phyloP scores from a whole-genome alignment of 164 flowering plant genomes.

The Vitis cinerea region DNA sequence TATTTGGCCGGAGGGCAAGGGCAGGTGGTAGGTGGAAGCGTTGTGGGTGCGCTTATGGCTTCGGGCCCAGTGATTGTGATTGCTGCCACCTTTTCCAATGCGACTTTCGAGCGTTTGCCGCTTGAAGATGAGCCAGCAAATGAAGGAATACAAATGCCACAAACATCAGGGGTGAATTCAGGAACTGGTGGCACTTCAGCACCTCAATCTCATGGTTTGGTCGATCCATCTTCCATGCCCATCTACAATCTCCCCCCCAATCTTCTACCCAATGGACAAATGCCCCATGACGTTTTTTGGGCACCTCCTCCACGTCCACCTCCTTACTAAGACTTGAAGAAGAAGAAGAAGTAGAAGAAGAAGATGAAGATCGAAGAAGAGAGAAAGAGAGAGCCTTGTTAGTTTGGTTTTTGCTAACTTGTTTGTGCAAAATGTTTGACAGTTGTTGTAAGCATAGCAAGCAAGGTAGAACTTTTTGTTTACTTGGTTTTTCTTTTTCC shows the following conservation, averaged over 20 bases:
- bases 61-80: conserved; percentile 89
- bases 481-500: neutral
- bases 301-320: conserved; percentile 51
- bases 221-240: conserved; percentile 29
- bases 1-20: conserved; percentile 85
- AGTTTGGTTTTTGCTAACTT: conserved; percentile 8
- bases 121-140: conserved; percentile 44
- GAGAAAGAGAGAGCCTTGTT: neutral
- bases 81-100: conserved; percentile 79
- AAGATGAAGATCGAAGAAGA: neutral
- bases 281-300: conserved; percentile 60
- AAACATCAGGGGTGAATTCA: conserved; percentile 31
- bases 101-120: conserved; percentile 76
- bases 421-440: conserved; percentile 10
- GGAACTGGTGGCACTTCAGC: conserved; percentile 22
- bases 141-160: conserved; percentile 37
- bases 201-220: conserved; percentile 28
- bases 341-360: neutral
- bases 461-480: conserved; percentile 1
- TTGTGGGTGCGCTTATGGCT: conserved; percentile 69
- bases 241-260: conserved; percentile 43
- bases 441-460: conserved; percentile 4
- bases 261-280: conserved; percentile 51
- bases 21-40: conserved; percentile 87
- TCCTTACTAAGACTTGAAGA: conserved; percentile 22